These are phyloP conservation scores for Podila clonocystis DNA, from an alignment of 192 early-diverging fungal species.

Conservation along the genomic window DNA sequence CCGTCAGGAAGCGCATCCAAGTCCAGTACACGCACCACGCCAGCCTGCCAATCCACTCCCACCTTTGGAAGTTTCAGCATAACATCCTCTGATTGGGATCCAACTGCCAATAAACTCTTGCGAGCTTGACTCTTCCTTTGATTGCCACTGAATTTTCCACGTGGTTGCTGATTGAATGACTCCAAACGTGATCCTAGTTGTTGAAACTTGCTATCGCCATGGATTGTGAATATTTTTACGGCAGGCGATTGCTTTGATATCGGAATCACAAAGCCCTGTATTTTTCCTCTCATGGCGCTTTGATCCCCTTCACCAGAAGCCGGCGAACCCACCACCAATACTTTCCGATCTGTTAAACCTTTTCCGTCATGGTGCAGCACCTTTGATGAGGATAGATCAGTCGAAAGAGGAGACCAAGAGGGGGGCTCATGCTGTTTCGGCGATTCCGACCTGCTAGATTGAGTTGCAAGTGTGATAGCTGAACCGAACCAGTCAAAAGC, in stretches of 20 bases:
- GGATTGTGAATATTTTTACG: conserved; percentile 33
- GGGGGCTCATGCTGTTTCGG: background rate
- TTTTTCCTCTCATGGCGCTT: conserved; percentile 55
- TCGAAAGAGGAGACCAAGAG: background rate
- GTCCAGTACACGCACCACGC: conserved; percentile 34
- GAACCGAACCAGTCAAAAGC: conserved; percentile 38
- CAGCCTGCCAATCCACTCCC: conserved; percentile 44
- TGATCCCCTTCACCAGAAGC: conserved; percentile 28
- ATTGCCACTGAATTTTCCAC: background rate
- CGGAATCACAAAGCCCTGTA: conserved; percentile 58
- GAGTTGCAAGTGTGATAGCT: conserved; percentile 9
- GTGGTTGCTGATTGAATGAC: background rate
- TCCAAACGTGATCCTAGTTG: conserved; percentile 42
- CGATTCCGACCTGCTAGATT: background rate
- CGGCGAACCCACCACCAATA: conserved; percentile 41
- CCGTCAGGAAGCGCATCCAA: conserved; percentile 7
- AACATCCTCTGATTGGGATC: conserved; percentile 43
- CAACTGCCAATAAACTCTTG: conserved; percentile 26
- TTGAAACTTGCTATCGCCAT: conserved; percentile 48
- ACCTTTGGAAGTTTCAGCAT: conserved; percentile 10
- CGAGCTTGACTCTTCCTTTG: background rate
- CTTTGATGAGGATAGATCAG: background rate
- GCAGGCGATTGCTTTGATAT: background rate
- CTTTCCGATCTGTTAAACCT: background rate
- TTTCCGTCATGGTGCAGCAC: background rate